Conservation (phyloP, 177 flowering plant species). For the Tripterygium wilfordii region DNA sequence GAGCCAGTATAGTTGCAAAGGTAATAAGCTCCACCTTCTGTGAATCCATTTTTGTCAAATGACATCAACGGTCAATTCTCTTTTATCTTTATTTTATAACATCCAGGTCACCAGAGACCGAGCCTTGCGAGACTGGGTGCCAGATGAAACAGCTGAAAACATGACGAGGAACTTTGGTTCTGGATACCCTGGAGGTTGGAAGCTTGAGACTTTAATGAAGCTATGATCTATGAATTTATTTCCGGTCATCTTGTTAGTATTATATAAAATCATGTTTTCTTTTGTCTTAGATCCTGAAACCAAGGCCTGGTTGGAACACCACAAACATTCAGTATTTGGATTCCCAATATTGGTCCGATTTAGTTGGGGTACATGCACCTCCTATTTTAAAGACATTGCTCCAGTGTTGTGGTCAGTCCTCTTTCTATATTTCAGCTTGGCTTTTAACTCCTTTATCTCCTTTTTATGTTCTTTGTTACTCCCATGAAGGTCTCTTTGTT, state of each 20-base stretch:
- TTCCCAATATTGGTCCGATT: constrained; percentile 91
- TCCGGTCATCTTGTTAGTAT: no score
- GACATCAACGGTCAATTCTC: no score
- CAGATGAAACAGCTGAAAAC: constrained; percentile 75
- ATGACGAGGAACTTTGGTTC: constrained; percentile 82
- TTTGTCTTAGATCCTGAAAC: constrained; percentile 90
- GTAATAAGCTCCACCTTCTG: constrained; percentile 24
- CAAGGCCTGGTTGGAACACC: constrained; percentile 80
- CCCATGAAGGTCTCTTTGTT: no score
- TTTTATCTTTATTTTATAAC: no score
- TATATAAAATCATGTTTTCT: no score
- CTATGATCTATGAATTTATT: no score
- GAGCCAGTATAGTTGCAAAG: constrained; percentile 96
- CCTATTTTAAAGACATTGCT: constrained; percentile 55
- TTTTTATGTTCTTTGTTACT: neutral
- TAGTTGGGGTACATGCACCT: constrained; percentile 94
- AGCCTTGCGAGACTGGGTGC: constrained; percentile 69
- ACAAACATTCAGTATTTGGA: constrained; percentile 80
- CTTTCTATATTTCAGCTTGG: neutral
- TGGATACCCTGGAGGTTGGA: constrained; percentile 91
- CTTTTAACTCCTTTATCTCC: neutral
- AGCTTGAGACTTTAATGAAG: no score
- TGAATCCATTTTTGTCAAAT: neutral
- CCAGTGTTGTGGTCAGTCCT: constrained; percentile 77
- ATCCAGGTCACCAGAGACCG: constrained; percentile 85